Base-by-base conservation (phyloP, 352 stramenopile species). In the Phytophthora hibernalis region DNA sequence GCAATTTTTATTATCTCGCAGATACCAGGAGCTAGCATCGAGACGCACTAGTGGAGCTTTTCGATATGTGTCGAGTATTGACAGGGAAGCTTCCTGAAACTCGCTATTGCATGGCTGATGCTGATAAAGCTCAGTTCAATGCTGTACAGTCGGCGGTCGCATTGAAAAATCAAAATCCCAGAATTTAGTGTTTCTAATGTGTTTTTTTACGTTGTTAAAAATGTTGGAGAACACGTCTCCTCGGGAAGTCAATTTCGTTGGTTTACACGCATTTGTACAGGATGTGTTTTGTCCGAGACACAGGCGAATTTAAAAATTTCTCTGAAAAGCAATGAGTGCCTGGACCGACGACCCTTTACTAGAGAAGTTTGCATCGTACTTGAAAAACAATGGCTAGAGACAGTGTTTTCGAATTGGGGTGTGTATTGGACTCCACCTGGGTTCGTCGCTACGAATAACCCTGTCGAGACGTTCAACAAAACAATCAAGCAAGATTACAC, bases 171-270 rank as follows among this genome's bases (percentile, higher is more conserved):
- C 31, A 15, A 8, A 10, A 33, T 21, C 47, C 12, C 8, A n/a
- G 1, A 11, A 31, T 24, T 6, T 61, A 20, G 15, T 10, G n/a
- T 61, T 22, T 18, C 12, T 60, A 1, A 60, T 35, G 40, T 51
- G 35, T 31, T 61, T 52, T 52, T 63, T 59, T 26, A 63, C 3
- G 43, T 48, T 9, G 43, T 62, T 8, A 62, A 62, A 43, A 62
- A 48, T n/a, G 43, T 62, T 2, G 43, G n/a, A 1, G 54, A 62
- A 5, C 42, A 28, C 12, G 31, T 54, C 2, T 62, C 43, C 1
- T 15, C 16, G 20, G 42, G 9, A 18, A 54, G 1, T 15, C 11
- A 10, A 33, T 62, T 44, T 44, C 37, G 11, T 45, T n/a, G 9
- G 15, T 53, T 2, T 33, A 16, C 4, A 50, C 30, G 15, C 38